Percentiles rank a stretch among this genome's conserved stretches.
Evolutionary conservation across 169 alveolate genomes (phyloP).

Genomic region (Neospora caninum): DNA sequence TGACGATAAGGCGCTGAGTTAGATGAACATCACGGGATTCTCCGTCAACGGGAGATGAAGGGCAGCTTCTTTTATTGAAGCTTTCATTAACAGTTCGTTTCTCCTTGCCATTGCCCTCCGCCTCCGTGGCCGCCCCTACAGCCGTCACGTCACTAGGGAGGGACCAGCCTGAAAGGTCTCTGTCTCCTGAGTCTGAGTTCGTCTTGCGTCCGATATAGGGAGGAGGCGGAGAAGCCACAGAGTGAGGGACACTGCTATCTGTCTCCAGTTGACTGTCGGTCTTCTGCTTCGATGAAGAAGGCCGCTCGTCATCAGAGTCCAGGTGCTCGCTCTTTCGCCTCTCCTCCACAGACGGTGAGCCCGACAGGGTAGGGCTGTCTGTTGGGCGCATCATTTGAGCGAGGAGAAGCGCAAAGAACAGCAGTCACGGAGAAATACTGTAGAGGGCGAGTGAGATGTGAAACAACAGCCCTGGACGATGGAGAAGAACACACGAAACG

Average conservation of each 20-base stretch:
- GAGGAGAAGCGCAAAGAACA: background rate
- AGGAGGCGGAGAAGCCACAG: background rate
- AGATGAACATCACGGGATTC: background rate
- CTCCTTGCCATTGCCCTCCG: background rate
- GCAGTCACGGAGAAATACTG: background rate
- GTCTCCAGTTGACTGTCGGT: too few species aligned
- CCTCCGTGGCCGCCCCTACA: background rate
- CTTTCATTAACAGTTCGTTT: background rate
- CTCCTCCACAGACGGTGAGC: too few species aligned
- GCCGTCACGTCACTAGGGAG: background rate
- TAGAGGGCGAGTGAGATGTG: background rate
- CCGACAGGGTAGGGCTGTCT: background rate
- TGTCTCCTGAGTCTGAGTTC: background rate
- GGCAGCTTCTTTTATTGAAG: background rate
- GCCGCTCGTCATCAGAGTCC: too few species aligned
- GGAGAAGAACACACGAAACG: too few species aligned
- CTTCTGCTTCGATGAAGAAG: too few species aligned
- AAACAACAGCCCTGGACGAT: too few species aligned
- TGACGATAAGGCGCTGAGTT: background rate
- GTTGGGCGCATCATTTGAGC: background rate
- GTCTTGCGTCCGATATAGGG: background rate
- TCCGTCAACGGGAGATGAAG: background rate
- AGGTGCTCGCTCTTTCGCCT: too few species aligned
- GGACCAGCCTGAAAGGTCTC: background rate
- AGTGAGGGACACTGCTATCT: too few species aligned